Conservation (phyloP, 306 rosid species). For the Citrullus amarus region DNA sequence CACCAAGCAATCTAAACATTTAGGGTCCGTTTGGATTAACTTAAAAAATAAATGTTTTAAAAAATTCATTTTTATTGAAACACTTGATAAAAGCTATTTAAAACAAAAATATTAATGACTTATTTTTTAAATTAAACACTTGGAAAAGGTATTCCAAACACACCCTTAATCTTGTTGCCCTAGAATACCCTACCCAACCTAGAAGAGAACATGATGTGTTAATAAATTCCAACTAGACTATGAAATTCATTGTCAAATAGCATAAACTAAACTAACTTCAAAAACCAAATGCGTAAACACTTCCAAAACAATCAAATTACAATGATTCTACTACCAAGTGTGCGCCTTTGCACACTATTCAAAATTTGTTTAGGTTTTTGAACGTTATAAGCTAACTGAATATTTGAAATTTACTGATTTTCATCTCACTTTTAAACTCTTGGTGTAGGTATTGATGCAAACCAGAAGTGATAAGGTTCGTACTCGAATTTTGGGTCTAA, state of each 20-base stretch:
- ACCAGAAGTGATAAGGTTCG: slow-evolving; percentile 68
- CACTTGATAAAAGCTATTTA: no score
- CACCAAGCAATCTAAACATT: no score
- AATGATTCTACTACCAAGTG: not conserved
- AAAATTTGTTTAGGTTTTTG: no score
- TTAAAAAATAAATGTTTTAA: no score
- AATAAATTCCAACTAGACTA: not conserved
- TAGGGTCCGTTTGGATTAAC: no score
- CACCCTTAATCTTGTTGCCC: not conserved
- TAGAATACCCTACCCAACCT: not conserved
- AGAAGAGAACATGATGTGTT: not conserved
- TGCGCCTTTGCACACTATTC: not conserved
- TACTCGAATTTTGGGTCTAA: slow-evolving; percentile 64
- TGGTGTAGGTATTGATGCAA: slow-evolving; percentile 76
- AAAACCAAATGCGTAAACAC: not conserved
- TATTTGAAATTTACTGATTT: not conserved
- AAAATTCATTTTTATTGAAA: no score
- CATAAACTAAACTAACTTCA: not conserved
- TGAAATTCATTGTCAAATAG: not conserved
- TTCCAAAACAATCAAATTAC: no score
- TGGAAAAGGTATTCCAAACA: no score
- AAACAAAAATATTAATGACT: no score
- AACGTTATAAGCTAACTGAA: no score
- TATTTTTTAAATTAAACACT: no score
- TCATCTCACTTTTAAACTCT: not conserved